Base-by-base conservation (phyloP, 2,329 filamentous ascomycete genomes). In the Monosporascus cannonballus region DNA sequence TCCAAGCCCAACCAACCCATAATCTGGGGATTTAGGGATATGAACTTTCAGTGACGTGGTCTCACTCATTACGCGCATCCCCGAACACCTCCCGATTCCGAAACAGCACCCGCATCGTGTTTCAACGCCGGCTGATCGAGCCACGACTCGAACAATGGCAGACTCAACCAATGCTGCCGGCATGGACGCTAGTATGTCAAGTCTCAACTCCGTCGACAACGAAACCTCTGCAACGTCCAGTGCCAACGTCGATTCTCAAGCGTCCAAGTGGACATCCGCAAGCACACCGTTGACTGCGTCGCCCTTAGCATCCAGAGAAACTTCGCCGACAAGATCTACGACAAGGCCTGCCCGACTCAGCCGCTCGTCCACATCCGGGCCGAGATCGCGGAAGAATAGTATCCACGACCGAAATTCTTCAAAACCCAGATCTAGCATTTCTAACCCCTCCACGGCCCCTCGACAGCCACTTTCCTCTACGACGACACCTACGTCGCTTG, bases 391-490 rank as follows among this genome's bases (percentile, higher is more conserved):
- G 62, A 86, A 85, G 67, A 84, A 81, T 66, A 89, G 84, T 67
- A 66, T 73, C 51, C 78, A 84, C 56, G 85, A 89, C 52, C 72
- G 78, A 54, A 89, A 84, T 61, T 84, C 86, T 20, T 75, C 78
- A 51, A 79, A 86, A 50, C 68, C 71, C 47, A 67, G 70, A 59
- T 72, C 74, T 53, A 79, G 74, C 52, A 74, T 80, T 51, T 79
- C 84, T 37, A 83, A 84, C 49, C 78, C 84, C 25, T 78, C 83
- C 24, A 76, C 85, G 20, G 56, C 57, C 76, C 85, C 53, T 80
- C 87, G 68, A 81, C 85, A 66, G 81, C 84, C 54, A 30, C 74
- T 93, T 48, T 87, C 88, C 17, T 80, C 87, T 38, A 75, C 84
- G 37, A 84, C 76, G 58, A 86, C 84, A 48, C 86, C 89, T 7